Evolutionary conservation across 176 grass and related monocot species (phyloP).

Genomic region (Ensete ventricosum): DNA sequence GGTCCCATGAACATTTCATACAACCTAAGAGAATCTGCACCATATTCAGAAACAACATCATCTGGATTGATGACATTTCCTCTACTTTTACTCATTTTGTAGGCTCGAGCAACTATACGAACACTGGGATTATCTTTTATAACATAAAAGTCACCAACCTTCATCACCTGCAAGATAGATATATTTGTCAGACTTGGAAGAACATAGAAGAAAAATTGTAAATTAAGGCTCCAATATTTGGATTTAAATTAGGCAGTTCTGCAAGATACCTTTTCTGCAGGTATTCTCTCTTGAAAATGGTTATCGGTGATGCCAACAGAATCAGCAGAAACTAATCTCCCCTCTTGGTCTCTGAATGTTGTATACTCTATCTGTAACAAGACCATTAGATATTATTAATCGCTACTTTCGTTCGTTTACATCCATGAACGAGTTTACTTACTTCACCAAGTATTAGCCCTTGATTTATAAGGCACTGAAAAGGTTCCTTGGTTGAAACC

Average conservation of each 20-base stretch:
- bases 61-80: slow-evolving; percentile 98
- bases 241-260: slow-evolving; percentile 4
- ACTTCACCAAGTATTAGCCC: slow-evolving; percentile 96
- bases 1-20: slow-evolving; percentile 99
- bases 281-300: slow-evolving; percentile 69
- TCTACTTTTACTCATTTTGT: slow-evolving; percentile 99
- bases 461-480: slow-evolving; percentile 99
- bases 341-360: slow-evolving; percentile 66
- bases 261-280: slow-evolving; percentile 61
- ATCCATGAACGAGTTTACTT: slow-evolving; percentile 29
- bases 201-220: background rate
- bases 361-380: slow-evolving; percentile 77
- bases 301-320: slow-evolving; percentile 39
- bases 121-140: slow-evolving; percentile 69
- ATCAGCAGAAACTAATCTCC: slow-evolving; percentile 69
- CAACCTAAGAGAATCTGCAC: slow-evolving; percentile 89
- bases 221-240: slow-evolving; percentile 10
- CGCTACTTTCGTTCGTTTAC: background rate
- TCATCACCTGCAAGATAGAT: slow-evolving; percentile 50
- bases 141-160: slow-evolving; percentile 81
- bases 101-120: slow-evolving; percentile 59
- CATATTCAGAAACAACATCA: slow-evolving; percentile 94
- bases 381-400: slow-evolving; percentile 27
- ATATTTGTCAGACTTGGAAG: background rate
- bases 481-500: slow-evolving; percentile 93